phyloP scores from a whole-genome alignment of 208 protist genomes.

The Trypanosoma scelopori region DNA sequence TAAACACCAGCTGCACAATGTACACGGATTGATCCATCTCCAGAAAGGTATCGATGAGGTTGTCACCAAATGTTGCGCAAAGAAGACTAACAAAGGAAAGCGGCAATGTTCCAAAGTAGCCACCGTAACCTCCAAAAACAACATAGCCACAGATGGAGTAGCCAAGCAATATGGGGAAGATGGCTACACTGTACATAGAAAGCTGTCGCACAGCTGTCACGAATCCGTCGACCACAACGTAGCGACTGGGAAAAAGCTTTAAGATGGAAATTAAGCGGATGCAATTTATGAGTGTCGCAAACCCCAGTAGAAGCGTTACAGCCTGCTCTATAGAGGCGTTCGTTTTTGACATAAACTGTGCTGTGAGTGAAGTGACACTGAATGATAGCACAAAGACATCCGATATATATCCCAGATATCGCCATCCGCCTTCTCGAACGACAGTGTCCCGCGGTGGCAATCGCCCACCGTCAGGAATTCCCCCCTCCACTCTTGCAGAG shows the following conservation, averaged over 20 bases:
- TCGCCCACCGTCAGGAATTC: no score
- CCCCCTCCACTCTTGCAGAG: no score
- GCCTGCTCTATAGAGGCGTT: constrained; percentile 32
- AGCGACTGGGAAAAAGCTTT: constrained; percentile 42
- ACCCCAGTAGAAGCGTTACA: constrained; percentile 54
- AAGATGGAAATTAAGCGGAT: constrained; percentile 48
- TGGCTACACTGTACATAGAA: constrained; percentile 37
- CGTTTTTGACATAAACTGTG: constrained; percentile 28
- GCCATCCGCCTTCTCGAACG: constrained; percentile 29
- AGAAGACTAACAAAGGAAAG: constrained; percentile 44
- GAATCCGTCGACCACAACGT: constrained; percentile 49
- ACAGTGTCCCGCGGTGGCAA: no score
- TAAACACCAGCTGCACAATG: constrained; percentile 41
- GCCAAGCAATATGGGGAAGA: constrained; percentile 46
- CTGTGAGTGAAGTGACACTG: constrained; percentile 29
- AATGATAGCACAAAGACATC: constrained; percentile 42
- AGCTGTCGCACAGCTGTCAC: constrained; percentile 42
- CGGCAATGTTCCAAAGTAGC: constrained; percentile 38
- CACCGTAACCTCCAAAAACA: constrained; percentile 44
- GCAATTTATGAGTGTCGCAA: constrained; percentile 39
- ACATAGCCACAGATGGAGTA: constrained; percentile 51
- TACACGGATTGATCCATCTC: constrained; percentile 47
- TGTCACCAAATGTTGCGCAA: constrained; percentile 61
- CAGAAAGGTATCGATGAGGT: constrained; percentile 55
- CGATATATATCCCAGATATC: constrained; percentile 42